Percentiles rank a stretch among this genome's conserved stretches.
Conservation (phyloP, 2,329 filamentous ascomycete species). For the Endothia cerciana region DNA sequence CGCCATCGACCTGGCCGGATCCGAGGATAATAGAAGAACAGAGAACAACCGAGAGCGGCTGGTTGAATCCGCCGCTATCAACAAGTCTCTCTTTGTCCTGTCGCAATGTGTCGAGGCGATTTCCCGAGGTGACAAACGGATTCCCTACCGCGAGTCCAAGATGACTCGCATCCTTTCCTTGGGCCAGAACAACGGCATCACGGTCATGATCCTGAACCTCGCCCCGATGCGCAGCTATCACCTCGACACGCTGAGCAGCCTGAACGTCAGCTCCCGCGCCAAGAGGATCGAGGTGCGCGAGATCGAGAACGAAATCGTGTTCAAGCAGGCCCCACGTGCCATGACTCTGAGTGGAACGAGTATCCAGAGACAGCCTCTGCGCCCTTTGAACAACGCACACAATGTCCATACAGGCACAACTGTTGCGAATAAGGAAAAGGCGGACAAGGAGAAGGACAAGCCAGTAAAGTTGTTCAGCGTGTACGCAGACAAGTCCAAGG, state of each 20-base stretch:
- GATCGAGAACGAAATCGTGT: conserved; percentile 93
- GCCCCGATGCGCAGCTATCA: conserved; percentile 92
- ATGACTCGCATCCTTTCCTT: conserved; percentile 94
- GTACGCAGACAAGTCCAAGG: conserved; percentile 73
- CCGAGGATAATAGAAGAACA: conserved; percentile 91
- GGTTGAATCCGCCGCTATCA: conserved; percentile 95
- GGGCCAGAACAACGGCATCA: conserved; percentile 93
- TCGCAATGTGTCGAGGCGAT: conserved; percentile 97
- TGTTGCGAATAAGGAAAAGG: conserved; percentile 48
- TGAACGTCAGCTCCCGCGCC: conserved; percentile 93
- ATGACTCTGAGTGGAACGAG: conserved; percentile 45
- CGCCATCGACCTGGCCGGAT: conserved; percentile 92
- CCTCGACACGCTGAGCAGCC: conserved; percentile 86
- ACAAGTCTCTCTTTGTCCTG: conserved; percentile 93
- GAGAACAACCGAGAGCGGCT: conserved; percentile 92
- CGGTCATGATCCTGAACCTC: conserved; percentile 94
- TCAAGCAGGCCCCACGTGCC: conserved; percentile 72
- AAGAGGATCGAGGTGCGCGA: conserved; percentile 96
- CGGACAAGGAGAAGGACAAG: conserved; percentile 62
- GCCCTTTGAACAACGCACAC: conserved; percentile 74
- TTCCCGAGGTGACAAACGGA: conserved; percentile 71
- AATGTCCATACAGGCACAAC: conserved; percentile 69
- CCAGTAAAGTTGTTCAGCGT: conserved; percentile 85
- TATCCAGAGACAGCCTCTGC: conserved; percentile 73
- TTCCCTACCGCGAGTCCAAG: conserved; percentile 93